phyloP scores from a whole-genome alignment of 495 filamentous ascomycete genomes.

The Penicillium paxilli region DNA sequence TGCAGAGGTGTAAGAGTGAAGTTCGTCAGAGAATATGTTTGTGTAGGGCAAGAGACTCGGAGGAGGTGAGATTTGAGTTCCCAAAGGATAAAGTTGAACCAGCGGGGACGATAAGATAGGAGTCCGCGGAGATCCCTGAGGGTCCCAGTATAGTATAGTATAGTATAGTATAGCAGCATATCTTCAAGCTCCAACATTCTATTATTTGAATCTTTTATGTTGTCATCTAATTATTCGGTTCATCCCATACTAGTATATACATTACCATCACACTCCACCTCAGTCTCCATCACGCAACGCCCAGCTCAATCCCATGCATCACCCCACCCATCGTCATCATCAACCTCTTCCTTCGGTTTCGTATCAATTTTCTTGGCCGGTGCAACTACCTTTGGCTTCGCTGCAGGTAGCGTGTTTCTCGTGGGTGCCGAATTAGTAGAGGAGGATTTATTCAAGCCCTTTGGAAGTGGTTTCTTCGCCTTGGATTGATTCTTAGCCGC shows the following conservation, averaged over 20 bases:
- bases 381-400: conserved; percentile 39
- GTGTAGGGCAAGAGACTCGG: no score
- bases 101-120: conserved; percentile 9
- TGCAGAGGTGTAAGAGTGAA: neutral
- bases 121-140: neutral
- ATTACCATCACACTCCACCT: neutral
- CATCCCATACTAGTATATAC: conserved; percentile 6
- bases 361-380: conserved; percentile 49
- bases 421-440: conserved; percentile 29
- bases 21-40: no score
- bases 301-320: conserved; percentile 58
- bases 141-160: no score
- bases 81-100: no score
- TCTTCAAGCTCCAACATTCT: neutral
- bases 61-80: no score
- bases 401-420: conserved; percentile 34
- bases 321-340: conserved; percentile 55
- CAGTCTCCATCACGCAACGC: no score
- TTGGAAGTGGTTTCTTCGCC: conserved; percentile 68
- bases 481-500: conserved; percentile 80
- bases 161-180: no score
- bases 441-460: conserved; percentile 65
- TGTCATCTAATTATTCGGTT: neutral
- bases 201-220: neutral
- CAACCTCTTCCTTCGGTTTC: conserved; percentile 47